These are phyloP conservation scores for Sungouiozyma ichnusensis DNA, from an alignment of 805 yeast genomes.

Conservation along the genomic window DNA sequence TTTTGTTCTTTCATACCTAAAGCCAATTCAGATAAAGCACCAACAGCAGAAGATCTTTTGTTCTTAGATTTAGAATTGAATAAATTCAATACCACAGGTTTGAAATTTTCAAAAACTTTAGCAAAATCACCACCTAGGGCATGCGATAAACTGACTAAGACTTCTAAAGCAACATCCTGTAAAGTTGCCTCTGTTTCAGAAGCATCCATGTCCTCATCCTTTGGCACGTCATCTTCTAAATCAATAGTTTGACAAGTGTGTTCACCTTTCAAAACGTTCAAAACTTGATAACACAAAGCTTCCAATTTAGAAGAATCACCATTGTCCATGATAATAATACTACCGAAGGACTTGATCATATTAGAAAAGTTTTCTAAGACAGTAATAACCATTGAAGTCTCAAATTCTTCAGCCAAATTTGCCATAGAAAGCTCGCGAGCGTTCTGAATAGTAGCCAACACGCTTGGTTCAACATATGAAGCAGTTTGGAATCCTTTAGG, in stretches of 20 bases:
- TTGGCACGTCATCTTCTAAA: constrained; percentile 51
- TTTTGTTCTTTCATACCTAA: constrained; percentile 57
- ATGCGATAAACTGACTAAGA: constrained; percentile 61
- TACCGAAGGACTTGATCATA: constrained; percentile 59
- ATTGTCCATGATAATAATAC: constrained; percentile 50
- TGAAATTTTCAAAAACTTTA: constrained; percentile 62
- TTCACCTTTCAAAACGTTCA: constrained; percentile 65
- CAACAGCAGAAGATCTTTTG: constrained; percentile 77
- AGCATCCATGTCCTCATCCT: constrained; percentile 44
- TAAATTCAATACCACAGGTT: constrained; percentile 48
- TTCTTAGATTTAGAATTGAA: constrained; percentile 52
- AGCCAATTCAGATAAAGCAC: constrained; percentile 84
- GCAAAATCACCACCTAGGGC: constrained; percentile 74
- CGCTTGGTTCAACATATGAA: constrained; percentile 48
- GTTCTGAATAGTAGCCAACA: constrained; percentile 48
- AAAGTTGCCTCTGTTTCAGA: constrained; percentile 57
- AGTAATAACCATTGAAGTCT: constrained; percentile 67
- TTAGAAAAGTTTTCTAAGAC: constrained; percentile 67
- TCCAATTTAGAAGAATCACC: constrained; percentile 52
- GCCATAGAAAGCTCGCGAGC: constrained; percentile 59
- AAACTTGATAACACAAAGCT: constrained; percentile 56
- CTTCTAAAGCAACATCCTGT: constrained; percentile 78
- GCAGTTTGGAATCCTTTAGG: constrained; percentile 57
- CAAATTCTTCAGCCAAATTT: constrained; percentile 69
- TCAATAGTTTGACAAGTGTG: constrained; percentile 79